Percentiles rank a stretch among this genome's conserved stretches.
phyloP scores from a whole-genome alignment of 192 early-diverging fungal species.

The Podila verticillata region DNA sequence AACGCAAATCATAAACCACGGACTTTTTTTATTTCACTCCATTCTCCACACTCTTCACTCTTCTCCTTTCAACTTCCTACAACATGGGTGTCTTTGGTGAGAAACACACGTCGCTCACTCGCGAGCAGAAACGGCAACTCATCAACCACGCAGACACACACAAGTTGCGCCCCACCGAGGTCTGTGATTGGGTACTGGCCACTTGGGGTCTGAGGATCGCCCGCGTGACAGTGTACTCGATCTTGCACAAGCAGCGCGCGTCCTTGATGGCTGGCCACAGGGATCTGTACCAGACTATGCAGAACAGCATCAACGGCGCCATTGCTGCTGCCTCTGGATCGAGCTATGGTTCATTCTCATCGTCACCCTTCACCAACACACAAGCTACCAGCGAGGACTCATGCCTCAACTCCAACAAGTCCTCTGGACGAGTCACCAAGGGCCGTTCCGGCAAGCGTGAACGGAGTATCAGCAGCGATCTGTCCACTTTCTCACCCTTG shows the following conservation, averaged over 20 bases:
- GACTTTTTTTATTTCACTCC: neutral
- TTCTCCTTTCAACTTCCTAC: neutral
- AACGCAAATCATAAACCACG: neutral
- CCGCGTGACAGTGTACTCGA: constrained; percentile 48
- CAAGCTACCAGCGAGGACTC: neutral
- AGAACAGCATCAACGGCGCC: constrained; percentile 29
- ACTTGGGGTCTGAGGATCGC: constrained; percentile 50
- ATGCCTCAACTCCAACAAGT: constrained; percentile 19
- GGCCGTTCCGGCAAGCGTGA: constrained; percentile 12
- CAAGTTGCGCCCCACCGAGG: constrained; percentile 48
- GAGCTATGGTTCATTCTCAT: neutral
- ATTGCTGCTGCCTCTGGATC: constrained; percentile 5
- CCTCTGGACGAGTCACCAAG: constrained; percentile 30
- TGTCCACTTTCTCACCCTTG: constrained; percentile 1
- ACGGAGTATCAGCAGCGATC: constrained; percentile 39
- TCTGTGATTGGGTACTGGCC: constrained; percentile 48
- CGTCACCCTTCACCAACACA: constrained; percentile 6
- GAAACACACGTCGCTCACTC: constrained; percentile 49
- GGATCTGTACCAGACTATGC: constrained; percentile 42
- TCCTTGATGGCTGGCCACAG: constrained; percentile 53
- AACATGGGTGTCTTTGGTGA: constrained; percentile 52
- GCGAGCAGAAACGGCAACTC: constrained; percentile 50
- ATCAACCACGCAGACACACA: constrained; percentile 51
- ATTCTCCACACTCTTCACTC: neutral
- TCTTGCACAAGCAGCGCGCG: constrained; percentile 49